phyloP scores from a whole-genome alignment of 1,139 yeast species.

The Yamadazyma songkhlaensis region DNA sequence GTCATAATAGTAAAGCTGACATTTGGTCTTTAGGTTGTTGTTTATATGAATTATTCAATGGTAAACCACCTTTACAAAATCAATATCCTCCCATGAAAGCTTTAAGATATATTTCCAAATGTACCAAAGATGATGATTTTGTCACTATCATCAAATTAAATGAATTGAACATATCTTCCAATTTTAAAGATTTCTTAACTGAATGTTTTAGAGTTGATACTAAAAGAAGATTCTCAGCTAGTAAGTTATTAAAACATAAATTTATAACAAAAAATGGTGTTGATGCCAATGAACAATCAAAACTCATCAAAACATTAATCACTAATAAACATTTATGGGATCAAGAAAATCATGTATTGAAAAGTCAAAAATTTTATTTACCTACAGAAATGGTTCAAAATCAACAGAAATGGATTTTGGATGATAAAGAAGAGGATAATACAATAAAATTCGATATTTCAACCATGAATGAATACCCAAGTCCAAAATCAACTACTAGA shows the following conservation, averaged over 20 bases:
- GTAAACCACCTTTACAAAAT: slow-evolving; percentile 77
- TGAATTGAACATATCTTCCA: slow-evolving; percentile 20
- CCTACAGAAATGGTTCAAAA: slow-evolving; percentile 38
- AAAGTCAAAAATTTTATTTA: slow-evolving; percentile 34
- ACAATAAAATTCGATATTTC: slow-evolving; percentile 39
- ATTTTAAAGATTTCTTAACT: slow-evolving; percentile 56
- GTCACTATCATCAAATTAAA: slow-evolving; percentile 27
- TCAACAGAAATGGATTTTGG: slow-evolving; percentile 34
- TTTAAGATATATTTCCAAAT: slow-evolving; percentile 46
- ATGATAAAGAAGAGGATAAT: slow-evolving; percentile 11
- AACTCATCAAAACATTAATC: slow-evolving; percentile 29
- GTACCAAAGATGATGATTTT: slow-evolving; percentile 33
- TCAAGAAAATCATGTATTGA: slow-evolving; percentile 35
- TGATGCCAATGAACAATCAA: slow-evolving; percentile 7
- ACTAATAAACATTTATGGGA: slow-evolving; percentile 42
- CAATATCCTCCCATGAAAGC: slow-evolving; percentile 79
- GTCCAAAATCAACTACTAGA: slow-evolving; percentile 15
- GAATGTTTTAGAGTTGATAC: slow-evolving; percentile 68
- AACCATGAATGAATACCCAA: slow-evolving; percentile 21
- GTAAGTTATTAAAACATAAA: slow-evolving; percentile 54
- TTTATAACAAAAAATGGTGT: slow-evolving; percentile 39
- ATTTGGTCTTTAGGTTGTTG: slow-evolving; percentile 96
- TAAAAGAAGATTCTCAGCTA: slow-evolving; percentile 53
- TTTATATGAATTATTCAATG: slow-evolving; percentile 76
- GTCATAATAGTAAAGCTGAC: slow-evolving; percentile 87